phyloP scores from a whole-genome alignment of 306 rosid species.

The Trifolium pratense region DNA sequence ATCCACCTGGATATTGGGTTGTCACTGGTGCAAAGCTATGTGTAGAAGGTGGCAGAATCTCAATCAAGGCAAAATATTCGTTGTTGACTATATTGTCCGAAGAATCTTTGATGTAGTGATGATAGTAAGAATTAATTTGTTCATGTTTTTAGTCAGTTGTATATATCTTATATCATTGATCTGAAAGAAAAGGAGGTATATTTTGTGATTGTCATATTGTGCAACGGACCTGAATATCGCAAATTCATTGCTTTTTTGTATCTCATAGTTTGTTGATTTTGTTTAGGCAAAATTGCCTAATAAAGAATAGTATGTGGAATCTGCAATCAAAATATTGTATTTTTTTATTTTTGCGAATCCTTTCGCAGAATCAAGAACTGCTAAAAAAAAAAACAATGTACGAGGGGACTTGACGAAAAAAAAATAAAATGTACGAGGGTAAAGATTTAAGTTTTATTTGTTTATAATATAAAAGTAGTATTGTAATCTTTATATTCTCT shows the following conservation, averaged over 20 bases:
- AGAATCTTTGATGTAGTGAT: constrained; percentile 51
- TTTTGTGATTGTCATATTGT: constrained; percentile 28
- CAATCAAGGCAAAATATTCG: constrained; percentile 78
- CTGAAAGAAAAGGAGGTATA: constrained; percentile 11
- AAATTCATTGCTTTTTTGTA: constrained; percentile 28
- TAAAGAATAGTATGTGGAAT: constrained; percentile 23
- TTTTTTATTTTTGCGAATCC: constrained; percentile 2
- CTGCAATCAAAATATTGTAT: neutral
- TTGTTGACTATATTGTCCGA: constrained; percentile 76
- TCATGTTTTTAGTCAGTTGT: constrained; percentile 41
- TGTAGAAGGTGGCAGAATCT: constrained; percentile 68
- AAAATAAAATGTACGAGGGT: no score
- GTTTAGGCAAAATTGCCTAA: constrained; percentile 30
- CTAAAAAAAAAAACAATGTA: no score
- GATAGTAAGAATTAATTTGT: constrained; percentile 24
- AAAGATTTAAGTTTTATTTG: no score
- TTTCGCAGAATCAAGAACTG: neutral
- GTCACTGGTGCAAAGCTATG: constrained; percentile 86
- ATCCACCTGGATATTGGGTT: constrained; percentile 91
- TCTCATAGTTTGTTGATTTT: constrained; percentile 12
- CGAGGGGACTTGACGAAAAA: no score
- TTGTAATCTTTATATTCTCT: no score
- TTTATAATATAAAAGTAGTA: no score
- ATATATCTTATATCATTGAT: constrained; percentile 48
- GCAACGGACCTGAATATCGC: constrained; percentile 32